Conservation (phyloP, 2,329 filamentous ascomycete species). For the Dendrostoma leiphaemia region DNA sequence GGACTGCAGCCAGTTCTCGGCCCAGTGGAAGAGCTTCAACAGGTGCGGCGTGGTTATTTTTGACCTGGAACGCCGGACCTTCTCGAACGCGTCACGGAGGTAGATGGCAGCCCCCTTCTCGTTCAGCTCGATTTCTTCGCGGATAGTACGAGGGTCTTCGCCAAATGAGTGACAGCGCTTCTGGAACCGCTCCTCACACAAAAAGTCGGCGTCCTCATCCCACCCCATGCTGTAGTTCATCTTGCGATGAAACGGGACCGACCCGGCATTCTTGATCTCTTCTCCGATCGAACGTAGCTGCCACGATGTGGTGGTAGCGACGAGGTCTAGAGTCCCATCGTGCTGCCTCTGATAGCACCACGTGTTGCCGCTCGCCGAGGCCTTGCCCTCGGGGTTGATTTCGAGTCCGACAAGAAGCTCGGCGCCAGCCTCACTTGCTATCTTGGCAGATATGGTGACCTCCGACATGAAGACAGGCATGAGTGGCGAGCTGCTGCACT, state of each 20-base stretch:
- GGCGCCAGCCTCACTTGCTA: constrained; percentile 6
- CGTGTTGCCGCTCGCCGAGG: neutral
- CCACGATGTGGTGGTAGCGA: neutral
- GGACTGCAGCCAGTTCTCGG: constrained; percentile 6
- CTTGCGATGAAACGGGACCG: constrained; percentile 7
- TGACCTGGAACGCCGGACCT: neutral
- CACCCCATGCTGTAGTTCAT: constrained; percentile 14
- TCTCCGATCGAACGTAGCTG: constrained; percentile 4
- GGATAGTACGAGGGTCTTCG: neutral
- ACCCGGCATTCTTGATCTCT: neutral
- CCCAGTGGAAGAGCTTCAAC: constrained; percentile 16
- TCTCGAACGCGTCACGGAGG: constrained; percentile 10
- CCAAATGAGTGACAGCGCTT: neutral
- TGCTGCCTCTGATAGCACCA: constrained; percentile 10
- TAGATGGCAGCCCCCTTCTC: constrained; percentile 15
- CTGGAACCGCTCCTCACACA: constrained; percentile 3
- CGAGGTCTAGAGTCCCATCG: constrained; percentile 9
- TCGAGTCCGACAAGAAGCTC: constrained; percentile 16
- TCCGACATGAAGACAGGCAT: constrained; percentile 15
- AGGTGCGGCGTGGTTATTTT: constrained; percentile 7
- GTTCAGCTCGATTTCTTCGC: constrained; percentile 3
- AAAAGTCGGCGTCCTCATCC: constrained; percentile 13
- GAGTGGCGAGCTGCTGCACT: constrained; percentile 12
- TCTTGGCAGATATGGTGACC: constrained; percentile 9
- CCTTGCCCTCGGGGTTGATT: constrained; percentile 2